phyloP scores from a whole-genome alignment of 371 early-diverging fungal genomes.

The Mucor lusitanicus region DNA sequence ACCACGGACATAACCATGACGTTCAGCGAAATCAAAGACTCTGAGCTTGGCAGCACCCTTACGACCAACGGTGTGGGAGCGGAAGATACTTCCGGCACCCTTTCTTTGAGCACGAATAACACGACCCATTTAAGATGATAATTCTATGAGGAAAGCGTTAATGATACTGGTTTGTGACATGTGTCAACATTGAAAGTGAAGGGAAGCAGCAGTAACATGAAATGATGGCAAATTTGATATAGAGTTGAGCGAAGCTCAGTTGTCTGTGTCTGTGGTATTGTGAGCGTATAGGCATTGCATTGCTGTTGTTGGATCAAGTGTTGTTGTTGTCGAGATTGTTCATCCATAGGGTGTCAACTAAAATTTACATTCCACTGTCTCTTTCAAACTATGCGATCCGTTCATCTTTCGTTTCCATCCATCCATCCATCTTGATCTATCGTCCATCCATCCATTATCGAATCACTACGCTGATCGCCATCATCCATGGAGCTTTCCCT shows the following conservation, averaged over 20 bases:
- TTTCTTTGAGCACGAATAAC: slow-evolving; percentile 91
- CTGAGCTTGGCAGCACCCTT: slow-evolving; percentile 95
- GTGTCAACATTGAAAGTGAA: background rate
- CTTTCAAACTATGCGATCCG: too few species aligned
- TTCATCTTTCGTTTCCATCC: background rate
- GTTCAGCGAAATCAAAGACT: slow-evolving; percentile 95
- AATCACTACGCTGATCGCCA: background rate
- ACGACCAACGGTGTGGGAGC: slow-evolving; percentile 92
- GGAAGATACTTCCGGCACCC: slow-evolving; percentile 98
- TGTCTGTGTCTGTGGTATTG: background rate
- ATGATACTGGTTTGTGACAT: background rate
- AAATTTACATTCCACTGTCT: too few species aligned
- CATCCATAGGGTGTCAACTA: too few species aligned
- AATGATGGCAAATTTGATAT: background rate
- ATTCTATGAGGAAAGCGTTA: slow-evolving; percentile 5
- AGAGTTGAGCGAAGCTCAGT: background rate
- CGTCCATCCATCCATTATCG: slow-evolving; percentile 5
- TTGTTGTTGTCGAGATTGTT: too few species aligned
- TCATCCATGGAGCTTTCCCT: background rate
- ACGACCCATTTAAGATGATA: slow-evolving; percentile 58
- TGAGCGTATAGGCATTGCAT: too few species aligned
- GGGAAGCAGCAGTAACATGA: background rate
- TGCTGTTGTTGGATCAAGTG: too few species aligned
- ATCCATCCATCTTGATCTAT: background rate
- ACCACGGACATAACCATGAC: too few species aligned